Evolutionary conservation across 2,329 filamentous ascomycete genomes (phyloP).

Genomic region (Aspergillus sp.): DNA sequence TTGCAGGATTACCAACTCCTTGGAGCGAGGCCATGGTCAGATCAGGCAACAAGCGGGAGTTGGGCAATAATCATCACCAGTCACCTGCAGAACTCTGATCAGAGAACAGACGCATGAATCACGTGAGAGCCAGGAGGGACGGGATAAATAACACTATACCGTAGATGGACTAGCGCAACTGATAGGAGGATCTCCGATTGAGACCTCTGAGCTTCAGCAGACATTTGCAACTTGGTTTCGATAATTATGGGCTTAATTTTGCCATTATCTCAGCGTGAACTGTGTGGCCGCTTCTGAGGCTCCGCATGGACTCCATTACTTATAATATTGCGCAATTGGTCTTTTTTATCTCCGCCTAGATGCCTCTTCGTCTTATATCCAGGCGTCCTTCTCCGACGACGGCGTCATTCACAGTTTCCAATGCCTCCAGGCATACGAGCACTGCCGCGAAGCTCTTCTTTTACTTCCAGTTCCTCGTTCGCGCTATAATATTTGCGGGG

Average conservation of each 20-base stretch:
- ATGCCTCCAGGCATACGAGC: conserved; percentile 57
- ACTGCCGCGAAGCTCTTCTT: conserved; percentile 47
- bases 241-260: not conserved
- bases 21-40: conserved; percentile 33
- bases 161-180: conserved; percentile 9
- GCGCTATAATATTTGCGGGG: conserved; percentile 44
- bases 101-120: conserved; percentile 2
- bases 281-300: not conserved
- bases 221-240: not conserved
- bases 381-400: conserved; percentile 75
- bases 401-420: conserved; percentile 89
- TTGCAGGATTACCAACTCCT: conserved; percentile 46
- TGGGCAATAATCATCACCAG: conserved; percentile 20
- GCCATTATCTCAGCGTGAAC: not conserved
- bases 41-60: conserved; percentile 13
- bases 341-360: conserved; percentile 29
- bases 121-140: conserved; percentile 1
- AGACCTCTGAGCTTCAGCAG: not conserved
- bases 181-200: not conserved
- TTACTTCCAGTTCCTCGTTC: conserved; percentile 45
- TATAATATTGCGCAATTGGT: not conserved
- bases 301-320: not conserved
- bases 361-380: conserved; percentile 57
- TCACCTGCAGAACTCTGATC: conserved; percentile 1
- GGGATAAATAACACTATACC: conserved; percentile 3